A percentile compares a stretch with the other conserved stretches of the same genome.
Evolutionary conservation across 202 grass and related monocot species (phyloP).

Genomic region (Zoysia matrella): DNA sequence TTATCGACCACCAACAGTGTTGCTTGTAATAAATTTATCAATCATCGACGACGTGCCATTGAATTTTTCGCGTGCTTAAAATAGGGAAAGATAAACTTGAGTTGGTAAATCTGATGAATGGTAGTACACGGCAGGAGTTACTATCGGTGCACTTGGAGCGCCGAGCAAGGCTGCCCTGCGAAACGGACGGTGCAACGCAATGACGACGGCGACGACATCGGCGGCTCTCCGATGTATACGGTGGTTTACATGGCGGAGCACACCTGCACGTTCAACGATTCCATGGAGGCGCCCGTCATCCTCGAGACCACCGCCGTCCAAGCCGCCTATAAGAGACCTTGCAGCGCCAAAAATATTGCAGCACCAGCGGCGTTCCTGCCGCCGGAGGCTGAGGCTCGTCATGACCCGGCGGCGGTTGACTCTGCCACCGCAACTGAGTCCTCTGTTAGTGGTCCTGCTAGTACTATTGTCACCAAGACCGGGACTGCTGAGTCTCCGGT

Average conservation of each 20-base stretch:
- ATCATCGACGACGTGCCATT: neutral
- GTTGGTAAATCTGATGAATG: neutral
- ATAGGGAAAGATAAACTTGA: neutral
- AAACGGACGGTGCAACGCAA: constrained; percentile 66
- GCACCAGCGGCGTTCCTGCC: neutral
- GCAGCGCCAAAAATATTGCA: neutral
- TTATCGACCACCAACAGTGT: too few species aligned
- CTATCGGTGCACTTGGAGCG: constrained; percentile 70
- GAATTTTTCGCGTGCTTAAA: too few species aligned
- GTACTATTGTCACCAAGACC: neutral
- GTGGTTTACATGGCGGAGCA: constrained; percentile 61
- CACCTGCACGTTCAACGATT: constrained; percentile 49
- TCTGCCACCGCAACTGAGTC: neutral
- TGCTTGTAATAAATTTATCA: neutral
- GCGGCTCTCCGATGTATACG: neutral
- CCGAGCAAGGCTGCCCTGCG: constrained; percentile 62
- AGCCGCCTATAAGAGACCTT: too few species aligned
- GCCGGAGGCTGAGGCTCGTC: neutral
- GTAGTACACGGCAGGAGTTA: constrained; percentile 50
- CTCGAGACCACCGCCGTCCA: constrained; percentile 25
- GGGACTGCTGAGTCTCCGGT: constrained; percentile 20
- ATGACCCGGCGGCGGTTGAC: neutral
- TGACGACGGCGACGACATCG: neutral
- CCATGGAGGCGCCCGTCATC: constrained; percentile 36
- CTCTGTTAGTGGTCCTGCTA: neutral